Evolutionary conservation across 257 asterid species (phyloP).

Genomic region (Nicotiana otophora): DNA sequence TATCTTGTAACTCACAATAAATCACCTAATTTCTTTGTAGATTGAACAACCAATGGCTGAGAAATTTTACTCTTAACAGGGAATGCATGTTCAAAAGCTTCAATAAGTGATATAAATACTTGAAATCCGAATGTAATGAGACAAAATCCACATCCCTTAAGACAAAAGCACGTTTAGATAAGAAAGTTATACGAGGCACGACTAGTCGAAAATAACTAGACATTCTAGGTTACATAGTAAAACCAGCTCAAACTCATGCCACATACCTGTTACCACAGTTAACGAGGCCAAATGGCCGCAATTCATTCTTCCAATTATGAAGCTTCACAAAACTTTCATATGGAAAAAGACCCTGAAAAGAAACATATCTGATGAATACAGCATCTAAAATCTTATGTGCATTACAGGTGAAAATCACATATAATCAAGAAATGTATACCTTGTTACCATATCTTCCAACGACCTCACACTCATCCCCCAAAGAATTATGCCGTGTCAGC

Average conservation of each 20-base stretch:
- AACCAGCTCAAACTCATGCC: conserved; percentile 7
- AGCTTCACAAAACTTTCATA: conserved; percentile 76
- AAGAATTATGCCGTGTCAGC: conserved; percentile 18
- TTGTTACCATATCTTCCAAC: conserved; percentile 35
- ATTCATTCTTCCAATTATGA: conserved; percentile 54
- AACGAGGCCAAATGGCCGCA: conserved; percentile 63
- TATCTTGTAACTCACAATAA: not conserved
- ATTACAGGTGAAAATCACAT: conserved; percentile 4
- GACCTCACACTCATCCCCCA: conserved; percentile 33
- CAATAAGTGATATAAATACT: not conserved
- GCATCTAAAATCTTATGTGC: not conserved
- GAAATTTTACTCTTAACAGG: not conserved
- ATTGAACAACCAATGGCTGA: conserved; percentile 7
- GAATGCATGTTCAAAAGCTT: not conserved
- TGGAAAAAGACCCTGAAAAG: conserved; percentile 60
- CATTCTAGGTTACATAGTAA: conserved; percentile 8
- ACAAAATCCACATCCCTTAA: not conserved
- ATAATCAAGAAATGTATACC: conserved; percentile 13
- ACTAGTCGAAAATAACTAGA: not conserved
- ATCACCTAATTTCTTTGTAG: not conserved
- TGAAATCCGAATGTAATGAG: not conserved
- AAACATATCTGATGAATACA: conserved; percentile 13
- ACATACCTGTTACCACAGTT: conserved; percentile 88
- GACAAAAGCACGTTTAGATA: not conserved
- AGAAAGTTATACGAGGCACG: not conserved